phyloP scores from a whole-genome alignment of 306 rosid genomes.

The Glycine latifolia region DNA sequence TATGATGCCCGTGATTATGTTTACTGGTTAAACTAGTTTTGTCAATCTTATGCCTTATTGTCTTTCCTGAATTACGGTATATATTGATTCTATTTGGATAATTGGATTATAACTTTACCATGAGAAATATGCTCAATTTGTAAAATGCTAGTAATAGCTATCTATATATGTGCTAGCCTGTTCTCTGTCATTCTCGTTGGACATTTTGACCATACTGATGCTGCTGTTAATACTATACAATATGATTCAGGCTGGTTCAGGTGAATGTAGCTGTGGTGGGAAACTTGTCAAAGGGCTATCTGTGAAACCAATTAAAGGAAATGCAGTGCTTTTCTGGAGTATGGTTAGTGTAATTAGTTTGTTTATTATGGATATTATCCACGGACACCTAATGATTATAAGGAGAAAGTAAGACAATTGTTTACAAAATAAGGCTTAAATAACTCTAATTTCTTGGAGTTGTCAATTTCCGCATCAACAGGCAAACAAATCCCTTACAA shows the following conservation, averaged over 20 bases:
- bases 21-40: constrained; percentile 32
- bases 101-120: constrained; percentile 15
- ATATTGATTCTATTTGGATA: neutral
- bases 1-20: neutral
- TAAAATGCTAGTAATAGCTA: constrained; percentile 28
- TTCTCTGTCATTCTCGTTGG: constrained; percentile 20
- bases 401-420: no score
- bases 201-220: constrained; percentile 17
- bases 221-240: constrained; percentile 36
- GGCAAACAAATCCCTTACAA: constrained; percentile 3
- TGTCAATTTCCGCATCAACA: neutral
- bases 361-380: constrained; percentile 29
- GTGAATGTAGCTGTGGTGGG: constrained; percentile 93
- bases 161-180: constrained; percentile 12
- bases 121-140: constrained; percentile 25
- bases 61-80: constrained; percentile 26
- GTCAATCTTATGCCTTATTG: neutral
- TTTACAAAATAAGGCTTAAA: constrained; percentile 1
- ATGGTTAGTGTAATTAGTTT: constrained; percentile 72
- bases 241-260: constrained; percentile 82
- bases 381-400: neutral
- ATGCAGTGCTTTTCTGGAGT: constrained; percentile 98
- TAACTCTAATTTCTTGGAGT: neutral
- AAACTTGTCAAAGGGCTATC: constrained; percentile 70
- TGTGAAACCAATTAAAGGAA: constrained; percentile 85